Percentiles rank a stretch among this genome's conserved stretches.
These are phyloP conservation scores for Cardamine resedifolia DNA, from an alignment of 345 rosid genomes.

Conservation along the genomic window DNA sequence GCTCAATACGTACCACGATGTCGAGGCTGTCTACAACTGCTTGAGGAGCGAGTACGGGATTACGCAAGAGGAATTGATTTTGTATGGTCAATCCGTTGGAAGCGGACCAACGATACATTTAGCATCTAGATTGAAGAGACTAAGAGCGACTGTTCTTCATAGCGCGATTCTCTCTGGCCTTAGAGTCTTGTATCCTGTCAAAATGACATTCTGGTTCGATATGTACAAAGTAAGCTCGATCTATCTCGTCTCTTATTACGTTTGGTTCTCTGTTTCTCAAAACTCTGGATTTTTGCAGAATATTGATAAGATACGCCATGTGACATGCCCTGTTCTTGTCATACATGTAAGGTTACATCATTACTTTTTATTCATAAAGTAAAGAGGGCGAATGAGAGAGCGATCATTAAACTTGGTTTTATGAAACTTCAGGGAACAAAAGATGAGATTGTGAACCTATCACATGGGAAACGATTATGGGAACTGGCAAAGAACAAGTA, in stretches of 20 bases:
- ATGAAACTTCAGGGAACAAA: constrained; percentile 36
- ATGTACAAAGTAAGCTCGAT: constrained; percentile 59
- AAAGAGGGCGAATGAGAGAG: neutral
- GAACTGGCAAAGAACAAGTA: constrained; percentile 74
- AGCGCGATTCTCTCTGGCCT: constrained; percentile 92
- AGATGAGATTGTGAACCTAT: constrained; percentile 84
- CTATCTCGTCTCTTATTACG: neutral
- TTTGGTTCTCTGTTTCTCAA: constrained; percentile 8
- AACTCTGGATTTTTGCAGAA: constrained; percentile 51
- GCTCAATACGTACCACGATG: constrained; percentile 79
- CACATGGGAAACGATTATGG: constrained; percentile 80
- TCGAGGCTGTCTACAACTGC: constrained; percentile 79
- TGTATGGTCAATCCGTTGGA: constrained; percentile 92
- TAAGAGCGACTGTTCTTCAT: constrained; percentile 81
- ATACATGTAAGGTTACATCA: constrained; percentile 62
- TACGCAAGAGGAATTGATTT: constrained; percentile 71
- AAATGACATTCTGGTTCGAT: constrained; percentile 89
- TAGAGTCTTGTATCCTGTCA: constrained; percentile 83
- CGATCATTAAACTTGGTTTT: neutral
- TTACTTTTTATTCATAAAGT: neutral
- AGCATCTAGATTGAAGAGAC: constrained; percentile 56
- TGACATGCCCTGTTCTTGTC: constrained; percentile 72
- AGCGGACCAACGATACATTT: constrained; percentile 90
- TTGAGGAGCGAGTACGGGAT: constrained; percentile 67
- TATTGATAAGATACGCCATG: constrained; percentile 75